These are phyloP conservation scores for Fomes fomentarius DNA, from an alignment of 1,284 basidiomycete genomes.

Conservation along the genomic window DNA sequence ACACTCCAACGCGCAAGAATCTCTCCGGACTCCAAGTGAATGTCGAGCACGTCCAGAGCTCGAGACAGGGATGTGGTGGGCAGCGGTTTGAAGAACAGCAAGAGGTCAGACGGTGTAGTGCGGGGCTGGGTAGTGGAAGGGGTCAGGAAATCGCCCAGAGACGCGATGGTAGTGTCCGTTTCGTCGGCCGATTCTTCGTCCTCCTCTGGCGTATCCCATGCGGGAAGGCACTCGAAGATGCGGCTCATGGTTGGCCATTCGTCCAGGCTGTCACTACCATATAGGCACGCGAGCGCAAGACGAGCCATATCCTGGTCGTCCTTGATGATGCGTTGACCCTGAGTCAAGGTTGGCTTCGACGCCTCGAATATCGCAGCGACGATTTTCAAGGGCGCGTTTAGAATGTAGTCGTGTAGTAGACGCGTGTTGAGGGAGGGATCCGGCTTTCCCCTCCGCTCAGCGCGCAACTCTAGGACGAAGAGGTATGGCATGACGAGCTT, in stretches of 20 bases:
- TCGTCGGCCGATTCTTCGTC: conserved; percentile 70
- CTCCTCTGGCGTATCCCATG: conserved; percentile 71
- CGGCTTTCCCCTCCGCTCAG: conserved; percentile 75
- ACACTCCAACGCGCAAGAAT: conserved; percentile 87
- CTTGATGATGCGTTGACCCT: conserved; percentile 72
- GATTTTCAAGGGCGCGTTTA: conserved; percentile 67
- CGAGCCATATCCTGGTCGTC: conserved; percentile 84
- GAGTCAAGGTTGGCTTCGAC: conserved; percentile 84
- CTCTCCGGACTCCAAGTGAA: conserved; percentile 93
- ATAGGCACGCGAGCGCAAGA: conserved; percentile 87
- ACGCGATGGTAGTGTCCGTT: conserved; percentile 77
- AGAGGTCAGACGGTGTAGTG: conserved; percentile 70
- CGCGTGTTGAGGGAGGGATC: conserved; percentile 65
- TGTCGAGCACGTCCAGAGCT: conserved; percentile 87
- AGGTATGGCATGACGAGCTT: conserved; percentile 88
- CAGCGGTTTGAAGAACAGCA: conserved; percentile 83
- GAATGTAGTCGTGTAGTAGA: conserved; percentile 77
- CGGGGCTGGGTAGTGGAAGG: conserved; percentile 68
- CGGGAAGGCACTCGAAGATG: conserved; percentile 94
- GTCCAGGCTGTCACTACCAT: conserved; percentile 73
- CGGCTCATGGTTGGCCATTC: conserved; percentile 85
- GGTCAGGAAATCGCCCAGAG: conserved; percentile 77
- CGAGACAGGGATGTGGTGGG: conserved; percentile 74
- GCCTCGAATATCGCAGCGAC: conserved; percentile 82
- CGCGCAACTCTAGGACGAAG: conserved; percentile 84